Base-by-base conservation (phyloP, 2,329 filamentous ascomycete genomes). In the Elsinoe batatas region DNA sequence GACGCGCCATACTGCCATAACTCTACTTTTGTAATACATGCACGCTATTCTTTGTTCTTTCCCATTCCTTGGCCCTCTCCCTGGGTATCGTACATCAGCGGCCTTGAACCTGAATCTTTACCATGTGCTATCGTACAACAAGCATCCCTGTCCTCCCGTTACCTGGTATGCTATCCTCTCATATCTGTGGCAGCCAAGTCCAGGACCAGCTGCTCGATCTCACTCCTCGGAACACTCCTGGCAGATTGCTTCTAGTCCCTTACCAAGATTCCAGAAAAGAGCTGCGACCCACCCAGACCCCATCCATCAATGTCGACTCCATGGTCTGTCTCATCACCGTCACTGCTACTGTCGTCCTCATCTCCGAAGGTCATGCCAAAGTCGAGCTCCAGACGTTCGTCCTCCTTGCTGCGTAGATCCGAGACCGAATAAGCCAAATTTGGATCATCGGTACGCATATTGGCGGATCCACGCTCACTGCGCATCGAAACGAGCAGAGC, bases 221-320 rank as follows among this genome's bases (percentile, higher is more conserved):
- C 26, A 8, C 26, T 8, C 7, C 26, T 30, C 26, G 26, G 26
- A 30, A 30, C 26, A 30, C 26, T 30, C 26, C 26, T 30, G 26
- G 26, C 26, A 2, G 26, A 8, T 30, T 30, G 26, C 32, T 38
- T 13, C 47, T 51, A 51, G 15, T 57, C 40, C 37, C 57, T 51
- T 11, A 11, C 55, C 49, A 60, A 49, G 26, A 56, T 53, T 20
- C 69, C 69, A 0, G 66, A 67, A 53, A 76, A 71, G 26, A 73
- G 62, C 2, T 72, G 72, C 5, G 68, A 71, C 3, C 73, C 73
- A 33, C 73, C 72, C 7, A 65, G 61, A 26, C 68, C 53, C 12
- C 62, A 60, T 0, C 71, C 72, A 62, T 76, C 73, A 57, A 70
- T 64, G 60, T 80, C 72, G 54, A 81, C 72, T 20, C 78, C 13